Evolutionary conservation across 305 asterid species (phyloP).

Genomic region (Coffea humblotiana): DNA sequence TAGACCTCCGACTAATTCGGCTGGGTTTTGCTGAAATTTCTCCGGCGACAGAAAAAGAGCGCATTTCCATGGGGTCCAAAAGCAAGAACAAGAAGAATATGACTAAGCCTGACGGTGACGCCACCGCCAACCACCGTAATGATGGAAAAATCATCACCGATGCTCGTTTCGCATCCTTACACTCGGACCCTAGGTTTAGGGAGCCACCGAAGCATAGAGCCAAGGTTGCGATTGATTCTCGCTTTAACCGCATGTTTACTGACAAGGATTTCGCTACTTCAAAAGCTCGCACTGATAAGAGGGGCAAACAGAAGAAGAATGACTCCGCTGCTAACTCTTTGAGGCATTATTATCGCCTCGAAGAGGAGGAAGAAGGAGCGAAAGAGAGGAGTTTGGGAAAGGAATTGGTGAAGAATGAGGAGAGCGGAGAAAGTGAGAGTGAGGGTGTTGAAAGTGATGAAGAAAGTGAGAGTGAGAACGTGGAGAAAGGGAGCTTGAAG

Average conservation of each 20-base stretch:
- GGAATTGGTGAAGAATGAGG: conserved; percentile 25
- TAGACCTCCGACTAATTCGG: background rate
- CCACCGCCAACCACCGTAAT: conserved; percentile 12
- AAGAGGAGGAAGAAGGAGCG: conserved; percentile 30
- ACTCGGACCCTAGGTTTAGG: conserved; percentile 82
- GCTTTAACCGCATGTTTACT: conserved; percentile 59
- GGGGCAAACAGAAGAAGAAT: conserved; percentile 56
- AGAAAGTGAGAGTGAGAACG: conserved; percentile 17
- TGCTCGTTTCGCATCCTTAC: conserved; percentile 66
- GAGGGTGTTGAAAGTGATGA: conserved; percentile 19
- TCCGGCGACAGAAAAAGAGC: conserved; percentile 1
- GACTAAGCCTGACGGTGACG: conserved; percentile 11
- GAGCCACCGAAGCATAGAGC: conserved; percentile 64
- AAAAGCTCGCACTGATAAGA: conserved; percentile 62
- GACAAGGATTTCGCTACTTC: conserved; percentile 51
- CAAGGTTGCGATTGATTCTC: conserved; percentile 69
- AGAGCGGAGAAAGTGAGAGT: conserved; percentile 25
- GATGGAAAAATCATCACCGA: conserved; percentile 44
- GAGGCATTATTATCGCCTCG: conserved; percentile 61
- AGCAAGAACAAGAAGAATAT: conserved; percentile 39
- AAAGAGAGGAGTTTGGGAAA: conserved; percentile 27
- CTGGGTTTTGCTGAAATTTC: background rate
- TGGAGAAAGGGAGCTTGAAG: conserved; percentile 12
- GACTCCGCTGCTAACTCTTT: conserved; percentile 39
- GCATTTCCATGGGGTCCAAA: conserved; percentile 42